Evolutionary conservation across 23 red algal species (phyloP).

Genomic region (Gracilaria vermiculophylla): DNA sequence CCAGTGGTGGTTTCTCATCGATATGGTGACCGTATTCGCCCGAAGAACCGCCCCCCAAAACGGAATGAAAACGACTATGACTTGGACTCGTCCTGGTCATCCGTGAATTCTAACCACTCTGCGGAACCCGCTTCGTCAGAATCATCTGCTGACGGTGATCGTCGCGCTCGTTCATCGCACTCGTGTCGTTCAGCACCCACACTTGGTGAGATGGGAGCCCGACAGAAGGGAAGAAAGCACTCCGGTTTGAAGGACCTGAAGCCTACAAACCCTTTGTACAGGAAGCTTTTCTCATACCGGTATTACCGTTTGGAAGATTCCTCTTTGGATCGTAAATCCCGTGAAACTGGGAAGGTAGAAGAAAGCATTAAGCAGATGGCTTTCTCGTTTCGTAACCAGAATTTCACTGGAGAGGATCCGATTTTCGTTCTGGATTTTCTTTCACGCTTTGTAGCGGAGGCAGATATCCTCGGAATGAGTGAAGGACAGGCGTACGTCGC

Average conservation of each 20-base stretch:
- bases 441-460: not conserved
- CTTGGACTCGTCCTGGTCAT: no score
- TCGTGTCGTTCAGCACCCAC: not conserved
- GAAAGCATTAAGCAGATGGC: not conserved
- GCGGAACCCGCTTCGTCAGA: no score
- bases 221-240: not conserved
- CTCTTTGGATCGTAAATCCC: not conserved
- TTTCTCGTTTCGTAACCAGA: not conserved
- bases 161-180: no score
- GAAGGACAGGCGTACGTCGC: not conserved
- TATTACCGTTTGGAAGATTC: not conserved
- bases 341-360: not conserved
- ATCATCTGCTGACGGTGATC: no score
- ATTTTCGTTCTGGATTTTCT: not conserved
- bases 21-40: no score
- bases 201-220: not conserved
- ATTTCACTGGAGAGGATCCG: not conserved
- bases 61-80: no score
- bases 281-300: conserved; percentile 1
- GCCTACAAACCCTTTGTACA: not conserved
- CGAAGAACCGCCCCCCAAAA: no score
- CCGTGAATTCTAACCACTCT: no score
- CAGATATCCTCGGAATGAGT: conserved; percentile 7
- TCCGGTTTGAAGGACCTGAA: not conserved
- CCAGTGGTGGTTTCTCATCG: no score